Evolutionary conservation across 768 basidiomycete species (phyloP).

Genomic region (Suillus luteus): DNA sequence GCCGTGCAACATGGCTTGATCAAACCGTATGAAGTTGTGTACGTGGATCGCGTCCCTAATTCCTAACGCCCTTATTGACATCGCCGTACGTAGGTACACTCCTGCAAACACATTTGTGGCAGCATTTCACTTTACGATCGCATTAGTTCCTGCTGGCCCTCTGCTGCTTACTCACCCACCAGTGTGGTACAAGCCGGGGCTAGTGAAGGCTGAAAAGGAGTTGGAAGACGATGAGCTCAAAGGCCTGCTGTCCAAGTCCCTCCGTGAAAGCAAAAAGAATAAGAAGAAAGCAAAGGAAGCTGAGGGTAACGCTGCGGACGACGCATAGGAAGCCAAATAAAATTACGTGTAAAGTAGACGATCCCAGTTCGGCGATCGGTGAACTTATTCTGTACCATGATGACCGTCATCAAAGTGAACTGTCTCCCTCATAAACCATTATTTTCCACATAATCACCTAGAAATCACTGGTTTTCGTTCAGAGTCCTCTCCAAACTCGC

Average conservation of each 20-base stretch:
- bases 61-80: conserved; percentile 7
- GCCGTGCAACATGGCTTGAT: conserved; percentile 93
- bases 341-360: conserved; percentile 11
- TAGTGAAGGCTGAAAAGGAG: conserved; percentile 88
- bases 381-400: conserved; percentile 18
- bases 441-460: conserved; percentile 1
- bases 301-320: conserved; percentile 32
- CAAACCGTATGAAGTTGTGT: conserved; percentile 95
- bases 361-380: conserved; percentile 20
- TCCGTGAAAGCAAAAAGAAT: conserved; percentile 91
- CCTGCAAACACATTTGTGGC: conserved; percentile 84
- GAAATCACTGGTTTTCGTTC: conserved; percentile 23
- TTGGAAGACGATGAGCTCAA: conserved; percentile 88
- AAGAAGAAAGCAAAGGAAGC: conserved; percentile 77
- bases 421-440: conserved; percentile 16
- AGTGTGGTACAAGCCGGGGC: conserved; percentile 90
- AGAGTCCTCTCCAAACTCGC: conserved; percentile 75
- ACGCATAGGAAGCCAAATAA: background rate
- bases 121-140: conserved; percentile 97
- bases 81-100: conserved; percentile 64
- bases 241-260: conserved; percentile 69
- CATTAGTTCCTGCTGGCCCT: conserved; percentile 87
- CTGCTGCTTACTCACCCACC: conserved; percentile 85
- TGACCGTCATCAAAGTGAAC: conserved; percentile 10
- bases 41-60: conserved; percentile 34